phyloP scores from a whole-genome alignment of 2,329 filamentous ascomycete genomes.

The Conoideocrella luteorostrata region DNA sequence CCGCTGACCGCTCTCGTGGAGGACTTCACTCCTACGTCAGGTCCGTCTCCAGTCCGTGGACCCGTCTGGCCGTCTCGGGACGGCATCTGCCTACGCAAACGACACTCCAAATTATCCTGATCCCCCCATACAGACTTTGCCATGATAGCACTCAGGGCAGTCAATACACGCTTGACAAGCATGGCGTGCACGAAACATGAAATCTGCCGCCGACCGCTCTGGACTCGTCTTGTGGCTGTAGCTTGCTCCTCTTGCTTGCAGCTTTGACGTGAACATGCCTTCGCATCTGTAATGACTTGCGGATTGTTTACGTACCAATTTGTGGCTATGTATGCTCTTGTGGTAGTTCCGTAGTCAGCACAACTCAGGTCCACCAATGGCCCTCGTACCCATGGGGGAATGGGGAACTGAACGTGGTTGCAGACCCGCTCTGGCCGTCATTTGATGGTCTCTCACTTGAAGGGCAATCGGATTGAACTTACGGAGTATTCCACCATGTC shows the following conservation, averaged over 20 bases:
- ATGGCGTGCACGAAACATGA: constrained; percentile 1
- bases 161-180: not conserved
- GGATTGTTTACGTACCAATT: no score
- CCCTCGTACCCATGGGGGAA: no score
- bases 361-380: no score
- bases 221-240: not conserved
- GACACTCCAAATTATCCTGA: not conserved
- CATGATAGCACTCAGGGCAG: not conserved
- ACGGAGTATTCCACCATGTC: no score
- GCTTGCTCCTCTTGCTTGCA: not conserved
- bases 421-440: no score
- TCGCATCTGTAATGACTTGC: no score
- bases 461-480: no score
- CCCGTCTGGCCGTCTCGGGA: constrained; percentile 1
- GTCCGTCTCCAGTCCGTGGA: constrained; percentile 1
- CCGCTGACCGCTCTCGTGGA: constrained; percentile 5
- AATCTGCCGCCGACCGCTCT: not conserved
- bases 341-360: no score
- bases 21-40: not conserved
- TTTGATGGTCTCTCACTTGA: no score
- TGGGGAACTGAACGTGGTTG: no score
- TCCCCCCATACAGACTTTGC: not conserved
- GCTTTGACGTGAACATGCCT: no score
- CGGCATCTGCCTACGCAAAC: constrained; percentile 1
- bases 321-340: no score